These are phyloP conservation scores for Dalbergia cochinchinensis DNA, from an alignment of 306 rosid genomes.

Conservation along the genomic window DNA sequence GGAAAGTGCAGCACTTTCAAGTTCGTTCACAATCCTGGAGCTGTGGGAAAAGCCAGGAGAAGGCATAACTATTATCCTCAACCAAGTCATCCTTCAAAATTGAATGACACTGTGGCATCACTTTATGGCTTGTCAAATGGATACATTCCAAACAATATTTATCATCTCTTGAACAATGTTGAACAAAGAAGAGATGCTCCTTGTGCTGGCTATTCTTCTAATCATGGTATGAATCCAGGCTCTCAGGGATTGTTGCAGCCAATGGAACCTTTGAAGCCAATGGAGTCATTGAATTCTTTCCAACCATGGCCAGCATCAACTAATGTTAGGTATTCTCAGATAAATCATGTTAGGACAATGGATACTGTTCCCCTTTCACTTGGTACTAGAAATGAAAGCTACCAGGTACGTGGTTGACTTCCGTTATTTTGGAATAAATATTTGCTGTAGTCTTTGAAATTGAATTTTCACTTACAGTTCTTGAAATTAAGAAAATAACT, in stretches of 20 bases:
- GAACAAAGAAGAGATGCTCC: slow-evolving; percentile 15
- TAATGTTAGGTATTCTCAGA: slow-evolving; percentile 6
- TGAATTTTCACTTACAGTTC: no score
- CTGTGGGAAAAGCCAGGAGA: background rate
- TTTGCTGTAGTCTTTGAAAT: no score
- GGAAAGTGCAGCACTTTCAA: slow-evolving; percentile 67
- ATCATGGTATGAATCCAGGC: background rate
- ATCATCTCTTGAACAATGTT: slow-evolving; percentile 7
- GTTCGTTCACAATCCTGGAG: slow-evolving; percentile 41
- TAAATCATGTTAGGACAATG: background rate
- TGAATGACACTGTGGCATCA: slow-evolving; percentile 9
- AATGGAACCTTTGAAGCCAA: background rate
- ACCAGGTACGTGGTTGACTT: background rate
- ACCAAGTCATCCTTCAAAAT: background rate
- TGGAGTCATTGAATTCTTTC: slow-evolving; percentile 24
- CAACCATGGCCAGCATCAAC: slow-evolving; percentile 17
- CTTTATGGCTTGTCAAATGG: background rate
- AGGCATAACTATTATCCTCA: slow-evolving; percentile 37
- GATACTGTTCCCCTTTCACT: background rate
- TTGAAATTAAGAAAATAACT: no score
- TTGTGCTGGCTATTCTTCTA: slow-evolving; percentile 12
- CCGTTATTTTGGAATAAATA: background rate
- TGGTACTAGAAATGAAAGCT: slow-evolving; percentile 37
- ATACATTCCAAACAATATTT: background rate
- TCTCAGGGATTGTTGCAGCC: slow-evolving; percentile 19